Conservation (phyloP, 2,329 filamentous ascomycete genomes). For the Penicillium decumbens region DNA sequence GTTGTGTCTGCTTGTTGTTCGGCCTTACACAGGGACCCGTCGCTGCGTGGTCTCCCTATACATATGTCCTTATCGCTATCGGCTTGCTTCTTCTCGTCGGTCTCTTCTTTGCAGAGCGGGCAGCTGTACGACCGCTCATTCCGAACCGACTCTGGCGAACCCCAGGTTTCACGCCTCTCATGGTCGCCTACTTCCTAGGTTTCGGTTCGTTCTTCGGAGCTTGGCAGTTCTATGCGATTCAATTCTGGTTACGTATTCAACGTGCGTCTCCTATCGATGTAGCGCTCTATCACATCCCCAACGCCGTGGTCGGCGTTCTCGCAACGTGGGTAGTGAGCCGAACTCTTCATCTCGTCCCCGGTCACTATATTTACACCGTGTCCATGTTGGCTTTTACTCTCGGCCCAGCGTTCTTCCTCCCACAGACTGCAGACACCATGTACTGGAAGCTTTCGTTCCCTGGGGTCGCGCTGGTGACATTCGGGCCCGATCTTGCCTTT, state of each 20-base stretch:
- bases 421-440: slow-evolving; percentile 37
- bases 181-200: slow-evolving; percentile 44
- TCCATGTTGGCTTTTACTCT: slow-evolving; percentile 43
- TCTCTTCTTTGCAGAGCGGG: slow-evolving; percentile 47
- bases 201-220: slow-evolving; percentile 45
- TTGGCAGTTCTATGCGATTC: slow-evolving; percentile 41
- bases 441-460: slow-evolving; percentile 48
- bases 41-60: slow-evolving; percentile 49
- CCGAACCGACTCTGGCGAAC: slow-evolving; percentile 44
- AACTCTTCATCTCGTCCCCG: slow-evolving; percentile 45
- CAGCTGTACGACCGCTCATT: slow-evolving; percentile 44
- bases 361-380: slow-evolving; percentile 45
- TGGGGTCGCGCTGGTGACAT: slow-evolving; percentile 44
- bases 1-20: slow-evolving; percentile 54
- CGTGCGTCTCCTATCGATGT: slow-evolving; percentile 39
- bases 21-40: slow-evolving; percentile 53
- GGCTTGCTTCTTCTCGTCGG: slow-evolving; percentile 45
- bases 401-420: slow-evolving; percentile 40
- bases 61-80: slow-evolving; percentile 46
- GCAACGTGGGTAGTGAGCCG: slow-evolving; percentile 47
- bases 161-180: slow-evolving; percentile 42
- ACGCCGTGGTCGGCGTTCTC: slow-evolving; percentile 44
- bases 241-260: slow-evolving; percentile 41
- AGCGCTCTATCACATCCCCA: slow-evolving; percentile 45
- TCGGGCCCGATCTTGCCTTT: slow-evolving; percentile 47